Percentiles rank a stretch among this genome's conserved stretches.
These are phyloP conservation scores for Salmacisia buchloeana DNA, from an alignment of 1,284 basidiomycete species.

Conservation along the genomic window DNA sequence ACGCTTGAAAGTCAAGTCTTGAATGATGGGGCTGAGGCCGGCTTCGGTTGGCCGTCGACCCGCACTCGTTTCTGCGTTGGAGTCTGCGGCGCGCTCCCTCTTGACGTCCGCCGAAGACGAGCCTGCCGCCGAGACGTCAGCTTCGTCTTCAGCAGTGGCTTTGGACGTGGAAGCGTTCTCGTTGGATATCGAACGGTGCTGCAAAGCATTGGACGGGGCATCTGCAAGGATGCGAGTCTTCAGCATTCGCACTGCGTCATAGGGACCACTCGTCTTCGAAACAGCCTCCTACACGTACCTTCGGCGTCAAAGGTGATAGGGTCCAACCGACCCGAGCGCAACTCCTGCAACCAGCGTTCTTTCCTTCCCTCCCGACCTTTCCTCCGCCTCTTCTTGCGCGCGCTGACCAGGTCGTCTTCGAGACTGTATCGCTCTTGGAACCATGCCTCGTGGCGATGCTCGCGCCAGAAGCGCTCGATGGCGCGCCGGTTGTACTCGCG, in stretches of 20 bases:
- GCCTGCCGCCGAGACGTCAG: not conserved
- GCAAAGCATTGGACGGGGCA: too few species aligned
- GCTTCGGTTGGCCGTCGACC: constrained; percentile 23
- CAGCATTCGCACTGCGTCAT: too few species aligned
- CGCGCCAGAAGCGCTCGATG: constrained; percentile 34
- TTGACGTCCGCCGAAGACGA: not conserved
- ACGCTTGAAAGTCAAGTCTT: not conserved
- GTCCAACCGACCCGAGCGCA: constrained; percentile 34
- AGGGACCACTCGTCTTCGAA: too few species aligned
- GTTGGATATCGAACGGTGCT: too few species aligned
- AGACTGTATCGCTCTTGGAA: constrained; percentile 43
- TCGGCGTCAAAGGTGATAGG: constrained; percentile 33
- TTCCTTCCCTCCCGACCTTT: constrained; percentile 34
- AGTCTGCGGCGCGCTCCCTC: constrained; percentile 18
- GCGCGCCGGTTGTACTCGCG: constrained; percentile 29
- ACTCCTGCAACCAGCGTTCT: constrained; percentile 34
- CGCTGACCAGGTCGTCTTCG: constrained; percentile 19
- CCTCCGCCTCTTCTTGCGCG: constrained; percentile 23
- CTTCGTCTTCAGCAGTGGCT: not conserved
- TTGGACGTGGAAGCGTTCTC: not conserved
- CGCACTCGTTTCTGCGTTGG: constrained; percentile 9
- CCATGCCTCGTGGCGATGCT: constrained; percentile 34
- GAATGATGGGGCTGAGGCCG: constrained; percentile 7
- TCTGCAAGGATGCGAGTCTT: too few species aligned
- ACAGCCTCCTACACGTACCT: not conserved